Evolutionary conservation across 2,329 filamentous ascomycete genomes (phyloP).

Genomic region (Ophiostoma himal-ulmi): DNA sequence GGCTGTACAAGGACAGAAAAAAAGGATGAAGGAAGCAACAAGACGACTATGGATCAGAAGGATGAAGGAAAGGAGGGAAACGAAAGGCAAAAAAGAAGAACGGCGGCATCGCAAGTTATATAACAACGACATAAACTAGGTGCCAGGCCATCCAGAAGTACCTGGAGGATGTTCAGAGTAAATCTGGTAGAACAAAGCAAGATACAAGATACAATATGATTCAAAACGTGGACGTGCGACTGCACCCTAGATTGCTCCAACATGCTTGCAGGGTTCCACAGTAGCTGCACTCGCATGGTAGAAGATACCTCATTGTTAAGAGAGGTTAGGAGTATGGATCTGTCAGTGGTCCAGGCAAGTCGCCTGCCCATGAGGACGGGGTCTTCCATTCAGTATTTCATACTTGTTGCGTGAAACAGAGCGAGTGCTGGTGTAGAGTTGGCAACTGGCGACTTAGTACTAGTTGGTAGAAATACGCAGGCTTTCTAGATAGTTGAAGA

Average conservation of each 20-base stretch:
- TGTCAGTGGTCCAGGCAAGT: neutral
- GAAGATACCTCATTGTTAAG: neutral
- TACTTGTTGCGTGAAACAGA: too few species aligned
- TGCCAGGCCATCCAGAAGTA: neutral
- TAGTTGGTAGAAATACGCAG: too few species aligned
- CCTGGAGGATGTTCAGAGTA: neutral
- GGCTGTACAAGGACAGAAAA: constrained; percentile 6
- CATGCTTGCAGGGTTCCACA: neutral
- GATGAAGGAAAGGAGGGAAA: neutral
- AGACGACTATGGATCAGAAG: constrained; percentile 5
- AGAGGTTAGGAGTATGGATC: neutral
- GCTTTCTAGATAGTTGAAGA: too few species aligned
- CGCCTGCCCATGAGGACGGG: neutral
- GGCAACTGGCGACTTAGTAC: too few species aligned
- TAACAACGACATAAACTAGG: neutral
- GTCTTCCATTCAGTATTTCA: too few species aligned
- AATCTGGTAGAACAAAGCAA: neutral
- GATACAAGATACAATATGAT: neutral
- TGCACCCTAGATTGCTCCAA: neutral
- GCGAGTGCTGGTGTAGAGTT: too few species aligned
- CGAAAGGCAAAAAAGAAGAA: neutral
- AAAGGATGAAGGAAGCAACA: constrained; percentile 1
- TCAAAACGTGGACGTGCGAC: constrained; percentile 1
- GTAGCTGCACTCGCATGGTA: neutral
- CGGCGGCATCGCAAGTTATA: neutral